phyloP scores from a whole-genome alignment of 1,284 basidiomycete genomes.

The Trichosporon inkin region DNA sequence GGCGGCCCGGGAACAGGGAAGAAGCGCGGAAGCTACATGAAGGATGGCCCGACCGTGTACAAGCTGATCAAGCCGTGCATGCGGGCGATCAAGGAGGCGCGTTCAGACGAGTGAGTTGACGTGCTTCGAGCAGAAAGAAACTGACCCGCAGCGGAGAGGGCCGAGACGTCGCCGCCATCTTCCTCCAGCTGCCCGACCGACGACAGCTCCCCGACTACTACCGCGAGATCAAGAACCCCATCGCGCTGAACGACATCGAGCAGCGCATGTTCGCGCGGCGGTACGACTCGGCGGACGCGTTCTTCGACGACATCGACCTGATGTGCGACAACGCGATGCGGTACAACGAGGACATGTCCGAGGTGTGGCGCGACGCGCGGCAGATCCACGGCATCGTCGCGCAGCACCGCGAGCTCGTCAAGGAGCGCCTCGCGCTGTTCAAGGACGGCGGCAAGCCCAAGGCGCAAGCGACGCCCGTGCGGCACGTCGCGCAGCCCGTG shows the following conservation, averaged over 20 bases:
- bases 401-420: slow-evolving; percentile 17
- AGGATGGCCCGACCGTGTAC: slow-evolving; percentile 45
- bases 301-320: slow-evolving; percentile 74
- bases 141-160: slow-evolving; percentile 54
- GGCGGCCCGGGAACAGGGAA: slow-evolving; percentile 22
- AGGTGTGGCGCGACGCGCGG: slow-evolving; percentile 79
- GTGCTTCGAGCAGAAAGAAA: too few species aligned
- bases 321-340: slow-evolving; percentile 86
- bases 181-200: slow-evolving; percentile 70
- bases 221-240: slow-evolving; percentile 73
- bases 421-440: slow-evolving; percentile 16
- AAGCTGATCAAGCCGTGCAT: slow-evolving; percentile 47
- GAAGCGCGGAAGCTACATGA: slow-evolving; percentile 41
- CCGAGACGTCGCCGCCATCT: slow-evolving; percentile 64
- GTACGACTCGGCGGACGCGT: slow-evolving; percentile 66
- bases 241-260: slow-evolving; percentile 79
- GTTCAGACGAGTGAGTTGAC: slow-evolving; percentile 37
- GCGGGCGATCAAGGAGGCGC: slow-evolving; percentile 38
- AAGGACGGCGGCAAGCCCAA: slow-evolving; percentile 6
- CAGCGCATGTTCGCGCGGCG: slow-evolving; percentile 63
- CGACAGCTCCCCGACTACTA: slow-evolving; percentile 89
- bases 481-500: slow-evolving; percentile 11
- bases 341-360: slow-evolving; percentile 82
- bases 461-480: slow-evolving; percentile 3
- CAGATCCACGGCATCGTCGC: slow-evolving; percentile 44